Base-by-base conservation (phyloP, 495 filamentous ascomycete species). In the Filosporella fistucella region DNA sequence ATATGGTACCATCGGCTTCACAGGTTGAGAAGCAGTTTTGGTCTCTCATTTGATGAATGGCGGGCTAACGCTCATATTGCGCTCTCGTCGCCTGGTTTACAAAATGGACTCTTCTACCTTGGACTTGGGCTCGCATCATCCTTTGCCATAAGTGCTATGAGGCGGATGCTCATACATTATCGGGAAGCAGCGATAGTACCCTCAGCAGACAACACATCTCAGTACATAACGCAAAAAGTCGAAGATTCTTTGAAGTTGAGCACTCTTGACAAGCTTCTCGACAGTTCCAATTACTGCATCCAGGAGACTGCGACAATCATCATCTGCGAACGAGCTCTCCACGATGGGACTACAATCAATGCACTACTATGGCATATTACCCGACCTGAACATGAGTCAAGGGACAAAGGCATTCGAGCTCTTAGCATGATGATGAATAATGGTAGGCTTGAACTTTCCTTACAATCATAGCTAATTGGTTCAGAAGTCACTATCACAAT, bases 161-260 rank as follows among this genome's bases (percentile, higher is more conserved):
- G 58, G 40, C 51, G 53, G 2, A 55, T 68, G 30, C 67, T 79
- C 20, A 55, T 63, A 29, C 47, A 63, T 23, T 74, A 69, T 42
- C 70, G 70, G 46, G 69, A 76, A 46, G 63, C 72, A 33, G 68
- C 66, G 47, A 63, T 70, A 48, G 59, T 76, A 53, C 68, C 68
- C 21, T 68, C 66, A 2, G 52, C 62, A 12, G 70, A 67, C 45
- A 74, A 69, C 32, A 79, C 77, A 57, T 69, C 76, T 10, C 74
- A 76, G 49, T 78, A 77, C 55, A 79, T 79, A 48, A 79, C 74
- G 9, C 76, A 79, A 52, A 70, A 71, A n/a, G 76, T 74, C n/a
- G 76, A 79, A 49, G 76, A 79, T 40, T 71, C 75, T 2, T 61
- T 79, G 11, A 67, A 69, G 34, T 44, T 65, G 0, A 52, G 54